These are phyloP conservation scores for Physcomitrellopsis africana DNA, from an alignment of 225 moss, liverwort and hornwort species.

Conservation along the genomic window DNA sequence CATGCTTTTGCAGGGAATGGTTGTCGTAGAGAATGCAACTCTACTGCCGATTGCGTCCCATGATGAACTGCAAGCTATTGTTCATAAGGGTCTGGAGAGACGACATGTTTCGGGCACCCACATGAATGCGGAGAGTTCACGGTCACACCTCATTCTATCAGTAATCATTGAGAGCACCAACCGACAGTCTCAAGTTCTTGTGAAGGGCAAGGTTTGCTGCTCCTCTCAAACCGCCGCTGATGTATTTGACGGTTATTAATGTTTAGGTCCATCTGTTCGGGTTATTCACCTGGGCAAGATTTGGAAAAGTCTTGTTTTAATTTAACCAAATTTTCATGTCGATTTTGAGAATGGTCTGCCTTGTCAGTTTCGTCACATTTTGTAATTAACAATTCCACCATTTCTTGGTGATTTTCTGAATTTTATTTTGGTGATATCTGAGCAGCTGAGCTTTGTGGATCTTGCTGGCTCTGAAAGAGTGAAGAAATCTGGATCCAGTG, in stretches of 20 bases:
- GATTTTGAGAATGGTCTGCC: not conserved
- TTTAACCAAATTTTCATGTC: slow-evolving; percentile 8
- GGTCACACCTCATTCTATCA: slow-evolving; percentile 78
- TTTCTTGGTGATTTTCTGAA: slow-evolving; percentile 1
- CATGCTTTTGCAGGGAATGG: slow-evolving; percentile 69
- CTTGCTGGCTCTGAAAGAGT: slow-evolving; percentile 83
- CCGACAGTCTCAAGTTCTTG: slow-evolving; percentile 78
- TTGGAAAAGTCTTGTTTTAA: slow-evolving; percentile 8
- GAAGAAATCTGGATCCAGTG: slow-evolving; percentile 82
- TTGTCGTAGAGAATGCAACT: slow-evolving; percentile 77
- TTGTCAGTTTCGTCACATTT: not conserved
- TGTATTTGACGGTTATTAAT: not conserved
- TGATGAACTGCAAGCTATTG: slow-evolving; percentile 68
- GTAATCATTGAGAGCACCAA: slow-evolving; percentile 82
- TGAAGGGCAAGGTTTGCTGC: slow-evolving; percentile 72
- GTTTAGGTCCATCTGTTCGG: not conserved
- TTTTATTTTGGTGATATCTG: slow-evolving; percentile 18
- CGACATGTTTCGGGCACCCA: slow-evolving; percentile 77
- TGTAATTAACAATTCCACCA: not conserved
- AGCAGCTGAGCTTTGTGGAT: slow-evolving; percentile 85
- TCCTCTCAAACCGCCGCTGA: not conserved
- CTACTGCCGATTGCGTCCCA: slow-evolving; percentile 56
- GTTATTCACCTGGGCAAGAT: slow-evolving; percentile 1
- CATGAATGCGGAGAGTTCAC: slow-evolving; percentile 85
- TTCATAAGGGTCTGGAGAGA: slow-evolving; percentile 68